Conservation (phyloP, 352 stramenopile species). For the Lagenidium giganteum region DNA sequence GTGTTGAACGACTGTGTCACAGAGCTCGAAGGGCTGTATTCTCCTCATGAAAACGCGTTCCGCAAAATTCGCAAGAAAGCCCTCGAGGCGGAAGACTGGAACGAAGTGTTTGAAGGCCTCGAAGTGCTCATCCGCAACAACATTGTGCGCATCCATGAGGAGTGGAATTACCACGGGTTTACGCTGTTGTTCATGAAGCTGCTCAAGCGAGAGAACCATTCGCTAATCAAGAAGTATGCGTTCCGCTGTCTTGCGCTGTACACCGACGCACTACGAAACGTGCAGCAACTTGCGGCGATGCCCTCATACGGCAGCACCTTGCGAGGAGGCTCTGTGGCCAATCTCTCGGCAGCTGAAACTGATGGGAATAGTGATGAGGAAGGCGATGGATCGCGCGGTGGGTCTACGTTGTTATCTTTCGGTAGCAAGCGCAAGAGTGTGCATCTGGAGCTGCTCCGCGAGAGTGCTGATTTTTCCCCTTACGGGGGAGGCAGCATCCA, state of each 20-base stretch:
- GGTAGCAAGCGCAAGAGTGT: conserved; percentile 44
- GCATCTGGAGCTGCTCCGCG: conserved; percentile 71
- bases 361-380: conserved; percentile 48
- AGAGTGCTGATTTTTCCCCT: conserved; percentile 83
- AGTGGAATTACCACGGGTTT: conserved; percentile 80
- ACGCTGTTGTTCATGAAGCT: conserved; percentile 82
- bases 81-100: conserved; percentile 85
- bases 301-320: conserved; percentile 10
- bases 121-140: conserved; percentile 81
- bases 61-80: conserved; percentile 76
- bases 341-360: conserved; percentile 27
- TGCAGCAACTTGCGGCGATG: conserved; percentile 55
- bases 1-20: conserved; percentile 79
- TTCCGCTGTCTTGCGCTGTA: conserved; percentile 83
- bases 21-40: conserved; percentile 80
- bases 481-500: conserved; percentile 80
- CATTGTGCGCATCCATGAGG: conserved; percentile 53
- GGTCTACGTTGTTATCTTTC: conserved; percentile 30
- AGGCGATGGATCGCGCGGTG: conserved; percentile 21
- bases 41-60: conserved; percentile 77
- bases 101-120: conserved; percentile 82
- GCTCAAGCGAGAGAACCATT: conserved; percentile 80
- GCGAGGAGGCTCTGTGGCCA: conserved; percentile 20
- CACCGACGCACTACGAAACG: conserved; percentile 66
- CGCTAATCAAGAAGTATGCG: conserved; percentile 88